phyloP scores from a whole-genome alignment of 805 yeast genomes.

The Saccharomycopsis amapae region DNA sequence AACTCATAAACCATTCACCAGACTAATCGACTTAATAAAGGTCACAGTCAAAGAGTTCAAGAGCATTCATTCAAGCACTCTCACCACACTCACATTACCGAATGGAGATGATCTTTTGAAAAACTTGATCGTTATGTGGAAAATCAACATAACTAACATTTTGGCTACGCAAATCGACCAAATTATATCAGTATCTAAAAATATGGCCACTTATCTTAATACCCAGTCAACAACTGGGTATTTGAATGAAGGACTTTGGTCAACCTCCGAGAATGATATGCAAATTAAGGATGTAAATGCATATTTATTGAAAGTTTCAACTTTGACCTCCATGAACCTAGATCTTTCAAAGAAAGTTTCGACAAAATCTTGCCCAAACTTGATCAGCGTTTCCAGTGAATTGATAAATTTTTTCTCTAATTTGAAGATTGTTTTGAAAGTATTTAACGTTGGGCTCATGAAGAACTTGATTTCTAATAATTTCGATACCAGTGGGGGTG shows the following conservation, averaged over 20 bases:
- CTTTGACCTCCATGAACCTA: not conserved
- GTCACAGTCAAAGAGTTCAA: conserved; percentile 4
- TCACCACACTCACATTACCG: conserved; percentile 1
- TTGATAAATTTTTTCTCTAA: conserved; percentile 2
- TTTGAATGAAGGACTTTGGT: conserved; percentile 11
- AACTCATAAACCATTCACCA: not conserved
- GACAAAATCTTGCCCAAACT: too few species aligned
- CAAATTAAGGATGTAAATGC: conserved; percentile 4
- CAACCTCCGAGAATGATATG: conserved; percentile 7
- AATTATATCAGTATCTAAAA: not conserved
- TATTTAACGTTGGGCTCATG: not conserved
- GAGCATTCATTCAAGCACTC: not conserved
- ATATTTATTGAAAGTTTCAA: conserved; percentile 11
- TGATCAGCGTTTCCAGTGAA: not conserved
- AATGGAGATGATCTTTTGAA: conserved; percentile 6
- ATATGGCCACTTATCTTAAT: not conserved
- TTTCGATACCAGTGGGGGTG: not conserved
- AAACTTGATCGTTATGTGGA: conserved; percentile 4
- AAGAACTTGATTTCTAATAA: not conserved
- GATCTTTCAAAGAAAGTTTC: not conserved
- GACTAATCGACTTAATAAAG: conserved; percentile 7
- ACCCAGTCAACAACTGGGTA: not conserved
- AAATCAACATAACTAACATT: not conserved
- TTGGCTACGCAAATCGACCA: not conserved
- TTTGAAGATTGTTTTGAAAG: conserved; percentile 1